Conservation (phyloP, 2,329 filamentous ascomycete species). For the Trichophaea hybrida region DNA sequence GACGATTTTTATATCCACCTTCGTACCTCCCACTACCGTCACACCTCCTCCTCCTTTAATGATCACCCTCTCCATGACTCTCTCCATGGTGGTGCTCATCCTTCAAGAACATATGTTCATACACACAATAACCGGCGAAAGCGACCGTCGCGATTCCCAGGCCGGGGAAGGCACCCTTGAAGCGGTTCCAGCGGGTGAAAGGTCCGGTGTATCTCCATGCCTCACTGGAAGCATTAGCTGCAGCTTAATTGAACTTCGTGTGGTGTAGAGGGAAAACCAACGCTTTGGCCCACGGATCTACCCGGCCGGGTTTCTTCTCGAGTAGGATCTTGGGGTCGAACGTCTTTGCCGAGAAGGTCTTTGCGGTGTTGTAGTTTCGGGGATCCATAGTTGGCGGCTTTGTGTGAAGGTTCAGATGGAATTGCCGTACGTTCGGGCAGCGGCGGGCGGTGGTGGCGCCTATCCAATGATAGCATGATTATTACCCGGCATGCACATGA, state of each 20-base stretch:
- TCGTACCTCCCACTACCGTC: background rate
- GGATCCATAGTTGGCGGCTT: constrained; percentile 10
- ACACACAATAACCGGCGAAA: constrained; percentile 77
- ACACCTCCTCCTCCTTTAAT: background rate
- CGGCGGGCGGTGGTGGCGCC: background rate
- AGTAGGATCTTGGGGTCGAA: constrained; percentile 21
- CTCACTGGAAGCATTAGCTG: constrained; percentile 47
- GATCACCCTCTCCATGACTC: constrained; percentile 31
- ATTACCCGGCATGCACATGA: background rate
- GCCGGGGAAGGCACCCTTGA: constrained; percentile 74
- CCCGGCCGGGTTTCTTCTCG: constrained; percentile 14
- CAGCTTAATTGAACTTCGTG: constrained; percentile 6
- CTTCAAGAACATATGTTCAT: constrained; percentile 74
- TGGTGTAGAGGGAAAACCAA: constrained; percentile 33
- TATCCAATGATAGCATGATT: no score
- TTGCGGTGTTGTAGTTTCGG: constrained; percentile 6
- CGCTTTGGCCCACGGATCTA: constrained; percentile 54
- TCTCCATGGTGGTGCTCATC: constrained; percentile 46
- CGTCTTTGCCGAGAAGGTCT: constrained; percentile 10
- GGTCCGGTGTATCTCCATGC: constrained; percentile 84
- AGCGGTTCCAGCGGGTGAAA: constrained; percentile 79
- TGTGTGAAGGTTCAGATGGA: background rate
- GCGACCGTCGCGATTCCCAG: constrained; percentile 84
- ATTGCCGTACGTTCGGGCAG: background rate
- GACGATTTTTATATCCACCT: background rate